phyloP scores from a whole-genome alignment of 2,329 filamentous ascomycete genomes.

The Colletotrichum noveboracense region DNA sequence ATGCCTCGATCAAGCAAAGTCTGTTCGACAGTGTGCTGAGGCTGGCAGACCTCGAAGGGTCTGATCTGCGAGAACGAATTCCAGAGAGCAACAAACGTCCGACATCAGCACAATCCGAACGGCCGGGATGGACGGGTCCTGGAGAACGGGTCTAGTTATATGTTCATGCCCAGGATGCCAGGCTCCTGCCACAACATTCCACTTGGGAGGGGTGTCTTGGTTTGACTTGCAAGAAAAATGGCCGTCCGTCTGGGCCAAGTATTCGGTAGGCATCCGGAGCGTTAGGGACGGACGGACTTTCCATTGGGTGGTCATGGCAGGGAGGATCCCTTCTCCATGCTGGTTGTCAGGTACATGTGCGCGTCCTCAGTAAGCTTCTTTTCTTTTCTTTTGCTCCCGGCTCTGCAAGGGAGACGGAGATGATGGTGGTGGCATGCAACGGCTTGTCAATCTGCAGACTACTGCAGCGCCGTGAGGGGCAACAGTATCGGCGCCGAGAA shows the following conservation, averaged over 20 bases:
- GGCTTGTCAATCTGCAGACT: conserved; percentile 1
- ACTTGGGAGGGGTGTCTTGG: neutral
- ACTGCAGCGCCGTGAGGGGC: neutral
- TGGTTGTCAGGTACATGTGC: neutral
- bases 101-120: neutral
- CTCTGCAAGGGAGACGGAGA: neutral
- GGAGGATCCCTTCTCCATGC: neutral
- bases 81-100: neutral
- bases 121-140: neutral
- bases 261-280: neutral
- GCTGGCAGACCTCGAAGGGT: neutral
- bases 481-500: neutral
- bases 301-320: neutral
- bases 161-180: neutral
- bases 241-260: neutral
- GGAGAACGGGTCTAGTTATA: conserved; percentile 4
- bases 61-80: neutral
- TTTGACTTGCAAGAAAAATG: neutral
- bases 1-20: neutral
- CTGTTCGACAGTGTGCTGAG: neutral
- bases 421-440: neutral
- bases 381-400: neutral
- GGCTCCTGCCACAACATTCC: neutral
- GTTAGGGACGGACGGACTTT: neutral
- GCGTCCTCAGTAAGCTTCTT: neutral